phyloP scores from a whole-genome alignment of 2,329 filamentous ascomycete species.

The Nemania sp. region DNA sequence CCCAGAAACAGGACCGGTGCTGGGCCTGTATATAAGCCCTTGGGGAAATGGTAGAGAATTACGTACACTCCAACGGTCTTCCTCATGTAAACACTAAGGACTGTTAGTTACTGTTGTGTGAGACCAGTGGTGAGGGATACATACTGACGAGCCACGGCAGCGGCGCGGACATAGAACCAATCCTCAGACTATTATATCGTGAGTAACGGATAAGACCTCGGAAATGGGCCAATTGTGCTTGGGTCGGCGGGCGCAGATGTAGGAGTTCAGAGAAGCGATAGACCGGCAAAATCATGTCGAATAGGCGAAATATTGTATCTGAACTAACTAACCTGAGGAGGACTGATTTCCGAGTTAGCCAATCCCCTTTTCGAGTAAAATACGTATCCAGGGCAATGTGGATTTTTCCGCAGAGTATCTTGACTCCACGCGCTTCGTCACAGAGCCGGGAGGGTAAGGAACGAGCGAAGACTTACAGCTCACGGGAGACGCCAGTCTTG shows the following conservation, averaged over 20 bases:
- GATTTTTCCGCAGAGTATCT: background rate
- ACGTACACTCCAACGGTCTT: slow-evolving; percentile 89
- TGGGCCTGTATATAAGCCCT: background rate
- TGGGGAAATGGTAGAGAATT: background rate
- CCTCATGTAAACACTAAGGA: slow-evolving; percentile 96
- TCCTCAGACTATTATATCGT: slow-evolving; percentile 77
- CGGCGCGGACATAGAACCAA: slow-evolving; percentile 93
- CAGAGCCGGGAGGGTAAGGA: background rate
- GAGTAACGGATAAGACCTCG: background rate
- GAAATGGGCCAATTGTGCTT: background rate
- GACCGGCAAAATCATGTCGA: background rate
- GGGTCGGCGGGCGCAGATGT: background rate
- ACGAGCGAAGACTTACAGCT: slow-evolving; percentile 74
- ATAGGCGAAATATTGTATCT: too few relatives aligned
- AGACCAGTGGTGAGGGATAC: background rate
- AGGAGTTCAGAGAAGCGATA: background rate
- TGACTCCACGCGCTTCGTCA: too few relatives aligned
- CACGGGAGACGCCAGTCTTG: slow-evolving; percentile 96
- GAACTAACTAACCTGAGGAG: slow-evolving; percentile 30
- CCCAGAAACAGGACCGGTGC: slow-evolving; percentile 64
- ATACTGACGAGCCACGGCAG: slow-evolving; percentile 70
- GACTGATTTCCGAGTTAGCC: slow-evolving; percentile 17
- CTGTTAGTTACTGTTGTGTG: slow-evolving; percentile 8
- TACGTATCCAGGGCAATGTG: background rate
- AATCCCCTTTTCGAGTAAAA: background rate